Conservation (phyloP, 106 monocot genomes). For the Agapanthus africanus region DNA sequence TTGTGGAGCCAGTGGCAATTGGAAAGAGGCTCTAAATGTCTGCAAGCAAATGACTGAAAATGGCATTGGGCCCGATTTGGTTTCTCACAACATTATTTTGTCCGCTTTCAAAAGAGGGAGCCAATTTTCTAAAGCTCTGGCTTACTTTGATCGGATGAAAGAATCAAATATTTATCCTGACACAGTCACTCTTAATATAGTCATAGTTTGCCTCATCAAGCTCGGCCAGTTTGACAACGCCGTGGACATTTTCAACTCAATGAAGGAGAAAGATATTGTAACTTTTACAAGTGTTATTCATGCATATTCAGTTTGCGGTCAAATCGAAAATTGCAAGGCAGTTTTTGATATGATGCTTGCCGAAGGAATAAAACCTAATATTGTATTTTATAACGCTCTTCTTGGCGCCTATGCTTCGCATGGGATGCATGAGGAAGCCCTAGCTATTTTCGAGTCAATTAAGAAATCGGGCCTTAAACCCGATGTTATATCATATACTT, state of each 20-base stretch:
- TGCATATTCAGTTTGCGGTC: conserved; percentile 82
- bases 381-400: conserved; percentile 81
- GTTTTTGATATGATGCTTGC: conserved; percentile 90
- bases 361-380: conserved; percentile 88
- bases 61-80: conserved; percentile 95
- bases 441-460: conserved; percentile 54
- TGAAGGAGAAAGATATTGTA: conserved; percentile 79
- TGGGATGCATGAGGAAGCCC: conserved; percentile 78
- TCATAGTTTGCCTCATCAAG: conserved; percentile 86
- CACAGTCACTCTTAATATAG: conserved; percentile 67
- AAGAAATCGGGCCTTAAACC: conserved; percentile 43
- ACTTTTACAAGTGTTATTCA: conserved; percentile 82
- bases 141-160: conserved; percentile 95
- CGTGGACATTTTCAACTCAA: conserved; percentile 70
- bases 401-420: conserved; percentile 84
- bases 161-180: conserved; percentile 45
- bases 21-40: conserved; percentile 83
- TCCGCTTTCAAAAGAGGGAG: conserved; percentile 81
- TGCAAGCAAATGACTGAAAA: conserved; percentile 96
- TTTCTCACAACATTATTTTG: conserved; percentile 88
- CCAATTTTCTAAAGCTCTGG: conserved; percentile 81
- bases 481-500: conserved; percentile 94
- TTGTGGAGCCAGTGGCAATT: conserved; percentile 84
- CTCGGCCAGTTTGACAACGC: conserved; percentile 76
- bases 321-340: conserved; percentile 79